These are phyloP conservation scores for Lentinula detonsa DNA, from an alignment of 768 basidiomycete genomes.

Conservation along the genomic window DNA sequence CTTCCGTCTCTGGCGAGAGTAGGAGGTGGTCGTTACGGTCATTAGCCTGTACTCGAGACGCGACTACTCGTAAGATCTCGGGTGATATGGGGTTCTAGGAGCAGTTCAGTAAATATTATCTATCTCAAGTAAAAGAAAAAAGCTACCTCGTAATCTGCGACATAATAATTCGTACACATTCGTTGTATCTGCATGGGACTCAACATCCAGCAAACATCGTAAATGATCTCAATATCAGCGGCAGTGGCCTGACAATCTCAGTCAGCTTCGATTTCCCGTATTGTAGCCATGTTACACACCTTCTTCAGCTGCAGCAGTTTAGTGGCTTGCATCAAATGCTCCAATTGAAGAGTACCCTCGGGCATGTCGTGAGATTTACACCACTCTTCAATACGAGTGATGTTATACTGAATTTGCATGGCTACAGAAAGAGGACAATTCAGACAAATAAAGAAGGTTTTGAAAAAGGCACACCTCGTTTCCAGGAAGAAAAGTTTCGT, in stretches of 20 bases:
- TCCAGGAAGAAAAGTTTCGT: slow-evolving; percentile 99
- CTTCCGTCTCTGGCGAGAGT: slow-evolving; percentile 93
- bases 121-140: not conserved
- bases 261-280: not conserved
- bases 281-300: slow-evolving; percentile 31
- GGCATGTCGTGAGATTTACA: slow-evolving; percentile 99
- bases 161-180: slow-evolving; percentile 98
- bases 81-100: slow-evolving; percentile 89
- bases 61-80: slow-evolving; percentile 94
- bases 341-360: slow-evolving; percentile 93
- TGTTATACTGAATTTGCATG: slow-evolving; percentile 99
- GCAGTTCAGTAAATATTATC: slow-evolving; percentile 1
- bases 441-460: not conserved
- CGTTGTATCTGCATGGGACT: slow-evolving; percentile 99
- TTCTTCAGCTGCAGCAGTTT: slow-evolving; percentile 98
- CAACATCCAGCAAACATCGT: slow-evolving; percentile 99
- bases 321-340: slow-evolving; percentile 99
- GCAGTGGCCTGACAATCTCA: slow-evolving; percentile 62
- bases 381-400: slow-evolving; percentile 97
- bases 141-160: slow-evolving; percentile 94
- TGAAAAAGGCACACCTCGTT: slow-evolving; percentile 65
- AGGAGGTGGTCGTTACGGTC: slow-evolving; percentile 97
- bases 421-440: slow-evolving; percentile 39
- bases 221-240: slow-evolving; percentile 97
- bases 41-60: slow-evolving; percentile 90